Evolutionary conservation across 768 basidiomycete species (phyloP).

Genomic region (Russula griseocarnosa): DNA sequence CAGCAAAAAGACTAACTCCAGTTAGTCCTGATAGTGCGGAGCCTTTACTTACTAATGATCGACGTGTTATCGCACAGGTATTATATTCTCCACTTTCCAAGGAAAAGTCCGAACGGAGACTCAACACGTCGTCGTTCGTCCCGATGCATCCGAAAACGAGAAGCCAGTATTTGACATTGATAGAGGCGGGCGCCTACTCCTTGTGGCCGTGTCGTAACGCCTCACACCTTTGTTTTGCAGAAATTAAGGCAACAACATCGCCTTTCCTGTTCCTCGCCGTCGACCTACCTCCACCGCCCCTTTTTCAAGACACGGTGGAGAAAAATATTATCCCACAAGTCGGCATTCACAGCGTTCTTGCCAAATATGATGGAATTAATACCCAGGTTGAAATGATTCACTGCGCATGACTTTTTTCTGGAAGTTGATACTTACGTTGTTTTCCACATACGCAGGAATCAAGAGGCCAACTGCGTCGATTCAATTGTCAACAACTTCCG

Average conservation of each 20-base stretch:
- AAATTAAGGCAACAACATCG: conserved; percentile 78
- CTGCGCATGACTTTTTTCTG: conserved; percentile 26
- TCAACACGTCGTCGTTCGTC: conserved; percentile 86
- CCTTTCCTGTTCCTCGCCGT: conserved; percentile 96
- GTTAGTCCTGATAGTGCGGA: conserved; percentile 45
- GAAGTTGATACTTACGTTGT: conserved; percentile 22
- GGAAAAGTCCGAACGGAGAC: conserved; percentile 90
- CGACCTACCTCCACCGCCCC: conserved; percentile 93
- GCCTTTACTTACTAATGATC: not conserved
- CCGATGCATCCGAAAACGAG: conserved; percentile 66
- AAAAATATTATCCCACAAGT: conserved; percentile 99
- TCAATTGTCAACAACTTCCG: conserved; percentile 85
- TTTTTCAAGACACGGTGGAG: conserved; percentile 94
- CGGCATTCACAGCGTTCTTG: conserved; percentile 79
- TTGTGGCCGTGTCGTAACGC: not conserved
- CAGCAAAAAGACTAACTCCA: conserved; percentile 87
- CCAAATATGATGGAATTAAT: conserved; percentile 90
- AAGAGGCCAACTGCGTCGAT: conserved; percentile 76
- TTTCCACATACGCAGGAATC: conserved; percentile 57
- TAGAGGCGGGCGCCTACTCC: conserved; percentile 56
- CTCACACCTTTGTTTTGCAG: conserved; percentile 39
- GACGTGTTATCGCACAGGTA: conserved; percentile 46
- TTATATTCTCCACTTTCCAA: conserved; percentile 91
- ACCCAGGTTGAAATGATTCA: conserved; percentile 59
- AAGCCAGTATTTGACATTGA: conserved; percentile 93